Evolutionary conservation across 495 filamentous ascomycete genomes (phyloP), one percentile per base, ranked within the genome.

Genomic region (Xanthoparmelia taractica): DNA sequence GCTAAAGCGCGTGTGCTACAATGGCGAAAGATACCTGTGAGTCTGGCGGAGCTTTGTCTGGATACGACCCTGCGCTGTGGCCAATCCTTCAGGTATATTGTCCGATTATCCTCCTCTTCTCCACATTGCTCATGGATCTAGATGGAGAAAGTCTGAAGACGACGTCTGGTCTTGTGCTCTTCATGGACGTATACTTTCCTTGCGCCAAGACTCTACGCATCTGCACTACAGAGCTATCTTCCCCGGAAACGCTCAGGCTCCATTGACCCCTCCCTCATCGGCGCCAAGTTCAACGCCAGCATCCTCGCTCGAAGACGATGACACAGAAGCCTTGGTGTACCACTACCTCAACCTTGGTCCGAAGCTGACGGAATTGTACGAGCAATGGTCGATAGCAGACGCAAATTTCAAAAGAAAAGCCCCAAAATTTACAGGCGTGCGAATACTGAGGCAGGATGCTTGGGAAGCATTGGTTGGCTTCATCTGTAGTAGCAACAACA

Each of bases 401-500:
- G 73, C 88, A 23, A 96, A 97, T 73, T 99, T 99, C 77, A 86
- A 85, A 66, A 87, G 86, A 65, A 92, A 89, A 60, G 92, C 94
- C 2, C 85, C 88, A 0, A 86, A 88, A 47, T 97, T 97, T 71
- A 85, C 87, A 0, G 94, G 94, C 20, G 89, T 99, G 40, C 88
- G 94, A n/a, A 96, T 97, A 64, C 80, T 99, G 8, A 87, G 86
- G 66, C 94, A 99, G 73, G 92, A 96, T 77, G 84, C 94, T 12
- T 99, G 94, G 95, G 94, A 99, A 74, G 86, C 95, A 8, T 77
- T 99, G 5, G 78, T 99, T 18, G 86, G 86, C 37, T 99, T 99
- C 72, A 97, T 99, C 61, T 97, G 94, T 80, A 96, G 92, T 73
- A 95, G 90, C 75, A 99, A 99, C 75, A 99, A 99, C 74, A 96